Evolutionary conservation across 2,329 filamentous ascomycete genomes (phyloP), one percentile per base, ranked within the genome.

Genomic region (Onygenales sp.): DNA sequence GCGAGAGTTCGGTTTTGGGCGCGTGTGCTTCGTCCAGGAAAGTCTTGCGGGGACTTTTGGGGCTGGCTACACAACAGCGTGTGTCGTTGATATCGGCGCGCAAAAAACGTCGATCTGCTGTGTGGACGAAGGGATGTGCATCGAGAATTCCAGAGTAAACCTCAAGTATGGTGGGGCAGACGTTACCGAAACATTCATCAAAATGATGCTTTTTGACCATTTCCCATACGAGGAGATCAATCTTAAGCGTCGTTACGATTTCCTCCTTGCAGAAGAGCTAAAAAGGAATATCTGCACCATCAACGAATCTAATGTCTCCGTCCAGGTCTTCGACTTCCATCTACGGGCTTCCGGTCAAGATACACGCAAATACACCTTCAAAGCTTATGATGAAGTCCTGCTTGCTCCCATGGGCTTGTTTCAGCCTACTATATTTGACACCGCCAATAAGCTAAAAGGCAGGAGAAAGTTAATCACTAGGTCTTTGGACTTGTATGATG

Each of bases 51-150:
- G 91, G 2, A 93, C 90, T 0, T 98, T 95, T 67, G 93, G 93
- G 10, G 93, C 92, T 3, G 93, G 93, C 6, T 96, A 94, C 65
- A 94, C 91, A 0, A 89, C 88, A 57, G 87, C 89, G 17, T 98
- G 93, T 62, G 90, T 98, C 53, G 90, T 98, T 9, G 93, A 98
- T 66, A 86, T 98, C 53, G 93, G 93, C 10, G 92, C 93, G 0
- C 90, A 97, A 67, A 98, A 98, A 77, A 97, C 93, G 1, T 95
- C 93, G 0, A 87, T 98, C 34, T 92, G 91, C 57, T 98, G 93
- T 61, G 91, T 98, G 9, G 93, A 98, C 63, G 93, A 98, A 68
- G 93, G 93, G 2, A 86, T 98, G 71, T 90, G 88, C 64, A 81
- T 95, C 31, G 93, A 97, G 58, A 92, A 96, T 65, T 98, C 93